These are phyloP conservation scores for Agrocybe praecox DNA, from an alignment of 768 basidiomycete genomes.

Conservation along the genomic window DNA sequence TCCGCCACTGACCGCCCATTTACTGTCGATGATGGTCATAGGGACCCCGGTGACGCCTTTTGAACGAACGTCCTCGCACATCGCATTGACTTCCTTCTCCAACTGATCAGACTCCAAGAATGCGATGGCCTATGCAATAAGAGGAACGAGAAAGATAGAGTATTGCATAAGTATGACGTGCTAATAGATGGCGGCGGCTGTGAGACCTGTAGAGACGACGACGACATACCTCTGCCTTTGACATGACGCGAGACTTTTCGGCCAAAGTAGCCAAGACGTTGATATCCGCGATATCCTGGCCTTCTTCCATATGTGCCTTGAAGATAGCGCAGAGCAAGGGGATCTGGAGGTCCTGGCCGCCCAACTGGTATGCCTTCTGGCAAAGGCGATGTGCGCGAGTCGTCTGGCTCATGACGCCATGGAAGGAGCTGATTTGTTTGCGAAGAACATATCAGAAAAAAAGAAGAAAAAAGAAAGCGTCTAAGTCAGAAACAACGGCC, in stretches of 20 bases:
- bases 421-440: conserved; percentile 49
- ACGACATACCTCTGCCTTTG: conserved; percentile 55
- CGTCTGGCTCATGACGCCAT: conserved; percentile 67
- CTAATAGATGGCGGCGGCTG: background rate
- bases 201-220: background rate
- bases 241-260: conserved; percentile 56
- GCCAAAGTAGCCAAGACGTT: conserved; percentile 63
- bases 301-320: conserved; percentile 66
- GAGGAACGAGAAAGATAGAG: background rate
- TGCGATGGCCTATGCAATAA: conserved; percentile 54
- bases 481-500: too few species aligned
- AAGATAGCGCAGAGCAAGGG: conserved; percentile 60
- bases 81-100: conserved; percentile 61
- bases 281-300: conserved; percentile 62
- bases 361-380: conserved; percentile 64
- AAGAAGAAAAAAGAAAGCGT: too few species aligned
- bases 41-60: conserved; percentile 81
- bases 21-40: conserved; percentile 76
- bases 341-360: conserved; percentile 62
- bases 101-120: conserved; percentile 72
- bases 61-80: conserved; percentile 61
- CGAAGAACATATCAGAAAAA: background rate
- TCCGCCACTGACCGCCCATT: conserved; percentile 77
- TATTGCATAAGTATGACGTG: background rate
- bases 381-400: conserved; percentile 71